A percentile compares a stretch with the other conserved stretches of the same genome.
These are phyloP conservation scores for Neospermospora avenae DNA, from an alignment of 2,329 filamentous ascomycete species.

Conservation along the genomic window DNA sequence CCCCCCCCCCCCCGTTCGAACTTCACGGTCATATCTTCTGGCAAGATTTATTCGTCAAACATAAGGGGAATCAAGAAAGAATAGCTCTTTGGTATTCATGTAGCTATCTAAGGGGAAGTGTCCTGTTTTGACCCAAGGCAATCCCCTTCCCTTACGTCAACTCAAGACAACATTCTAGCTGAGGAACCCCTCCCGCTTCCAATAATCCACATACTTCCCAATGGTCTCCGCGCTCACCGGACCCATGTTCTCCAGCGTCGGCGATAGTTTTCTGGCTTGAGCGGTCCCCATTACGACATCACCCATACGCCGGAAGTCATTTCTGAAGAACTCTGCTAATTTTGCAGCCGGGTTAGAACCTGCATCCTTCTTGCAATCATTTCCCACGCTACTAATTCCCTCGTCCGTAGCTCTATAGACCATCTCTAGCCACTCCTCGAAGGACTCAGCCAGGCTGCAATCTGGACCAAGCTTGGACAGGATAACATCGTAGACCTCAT, in stretches of 20 bases:
- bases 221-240: constrained; percentile 36
- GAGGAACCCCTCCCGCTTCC: constrained; percentile 35
- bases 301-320: constrained; percentile 42
- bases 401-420: constrained; percentile 38
- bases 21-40: background rate
- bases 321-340: constrained; percentile 36
- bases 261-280: constrained; percentile 38
- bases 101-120: background rate
- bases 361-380: constrained; percentile 11
- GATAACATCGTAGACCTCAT: background rate
- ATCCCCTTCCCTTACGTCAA: background rate
- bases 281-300: constrained; percentile 41
- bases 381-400: constrained; percentile 41
- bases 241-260: constrained; percentile 33
- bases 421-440: constrained; percentile 37
- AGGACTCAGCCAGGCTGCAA: background rate
- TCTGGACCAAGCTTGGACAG: background rate
- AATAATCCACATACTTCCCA: constrained; percentile 36
- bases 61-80: background rate
- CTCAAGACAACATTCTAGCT: background rate
- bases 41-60: background rate
- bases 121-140: background rate
- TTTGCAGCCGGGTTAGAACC: constrained; percentile 33
- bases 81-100: background rate
- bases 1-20: background rate